Evolutionary conservation across 345 rosid species (phyloP).

Genomic region (Citrus reticulata): DNA sequence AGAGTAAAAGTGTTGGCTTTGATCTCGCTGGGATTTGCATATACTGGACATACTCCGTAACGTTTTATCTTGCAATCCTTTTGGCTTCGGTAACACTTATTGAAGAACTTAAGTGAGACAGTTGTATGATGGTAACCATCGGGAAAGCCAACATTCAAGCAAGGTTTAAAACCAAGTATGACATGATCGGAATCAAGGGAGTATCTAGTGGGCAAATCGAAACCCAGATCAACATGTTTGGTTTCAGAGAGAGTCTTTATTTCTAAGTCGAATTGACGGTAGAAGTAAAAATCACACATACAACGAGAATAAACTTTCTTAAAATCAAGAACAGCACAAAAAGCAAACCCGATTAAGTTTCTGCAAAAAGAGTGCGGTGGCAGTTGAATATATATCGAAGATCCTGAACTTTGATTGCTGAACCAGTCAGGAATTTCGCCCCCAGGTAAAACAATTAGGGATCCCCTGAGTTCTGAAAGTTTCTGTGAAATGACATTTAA

Average conservation of each 20-base stretch:
- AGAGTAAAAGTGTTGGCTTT: not conserved
- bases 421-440: not conserved
- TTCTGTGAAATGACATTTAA: not conserved
- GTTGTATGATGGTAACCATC: not conserved
- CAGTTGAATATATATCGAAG: not conserved
- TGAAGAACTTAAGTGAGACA: not conserved
- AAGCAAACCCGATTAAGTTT: not conserved
- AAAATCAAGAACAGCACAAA: not conserved
- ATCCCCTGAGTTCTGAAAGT: fast-evolving
- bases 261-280: fast-evolving
- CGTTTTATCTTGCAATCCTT: fast-evolving
- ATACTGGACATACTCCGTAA: not conserved
- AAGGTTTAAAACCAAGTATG: not conserved
- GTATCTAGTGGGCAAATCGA: fast-evolving
- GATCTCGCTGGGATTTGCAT: not conserved
- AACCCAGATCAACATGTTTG: no score
- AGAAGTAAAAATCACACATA: fast-evolving
- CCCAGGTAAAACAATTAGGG: not conserved
- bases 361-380: not conserved
- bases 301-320: not conserved
- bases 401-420: not conserved
- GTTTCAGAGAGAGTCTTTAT: no score
- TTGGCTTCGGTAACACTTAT: no score
- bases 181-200: not conserved
- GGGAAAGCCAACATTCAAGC: not conserved